Base-by-base conservation (phyloP, 306 rosid genomes). In the Trifolium dubium region DNA sequence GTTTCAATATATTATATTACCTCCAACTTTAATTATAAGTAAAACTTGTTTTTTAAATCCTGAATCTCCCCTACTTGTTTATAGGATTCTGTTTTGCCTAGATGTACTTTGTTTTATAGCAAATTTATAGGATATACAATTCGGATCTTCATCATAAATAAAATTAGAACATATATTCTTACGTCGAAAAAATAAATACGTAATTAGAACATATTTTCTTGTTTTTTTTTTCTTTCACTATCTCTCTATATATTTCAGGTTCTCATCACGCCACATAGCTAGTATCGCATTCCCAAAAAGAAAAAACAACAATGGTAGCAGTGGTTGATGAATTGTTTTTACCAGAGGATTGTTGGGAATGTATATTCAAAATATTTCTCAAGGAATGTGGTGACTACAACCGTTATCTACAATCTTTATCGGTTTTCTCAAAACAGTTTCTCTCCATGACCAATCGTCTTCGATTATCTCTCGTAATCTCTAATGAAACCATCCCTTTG, bases 271-370 rank as follows among this genome's bases (percentile, higher is more conserved):
- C 0, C 10, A 39, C 44, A n/a, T n/a, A n/a, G n/a, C 2, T 6
- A 39, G 10, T 39, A 39, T 39, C 43, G 8, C 43, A 39, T 39
- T 6, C 39, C 39, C 0, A 5, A 35, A 35, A 35, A 3, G 23
- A 41, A 43, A 11, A 43, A 43, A 43, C 47, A 47, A 47, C 50
- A 47, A 47, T 14, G 19, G 17, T 8, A 14, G 15, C 4, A 37
- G 8, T 3, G 8, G 46, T 9, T 14, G 8, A 47, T 5, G 54
- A 47, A 47, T 2, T 14, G 17, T 47, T 13, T 69, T 74, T 83
- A 34, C 81, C 86, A 1, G 86, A 71, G 12, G 92, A 90, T 53
- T 92, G 92, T 83, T 92, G 92, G 97, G 92, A 88, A 80, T 44
- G 43, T 68, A 59, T 92, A 3, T 39, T 39, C 11, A 39, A 39